Evolutionary conservation across 495 filamentous ascomycete species (phyloP), one percentile per base, ranked within the genome.

Genomic region (Daldinia loculata): DNA sequence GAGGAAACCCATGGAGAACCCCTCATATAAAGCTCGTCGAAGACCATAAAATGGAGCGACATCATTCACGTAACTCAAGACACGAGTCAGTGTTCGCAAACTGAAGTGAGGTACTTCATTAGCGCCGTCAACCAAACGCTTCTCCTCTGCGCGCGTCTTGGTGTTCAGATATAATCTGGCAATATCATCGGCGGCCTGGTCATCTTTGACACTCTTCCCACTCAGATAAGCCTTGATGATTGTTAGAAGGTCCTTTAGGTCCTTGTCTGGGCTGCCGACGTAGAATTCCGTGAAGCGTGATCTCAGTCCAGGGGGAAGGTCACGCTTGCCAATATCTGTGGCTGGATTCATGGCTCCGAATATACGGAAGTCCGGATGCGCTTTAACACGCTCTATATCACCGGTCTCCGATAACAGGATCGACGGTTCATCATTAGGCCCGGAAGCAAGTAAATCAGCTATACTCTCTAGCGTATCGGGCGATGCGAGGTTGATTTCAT

Each of bases 321-420:
- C 95, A 62, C 93, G 88, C 81, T 98, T 99, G 34, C 96, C 96
- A 63, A 97, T 88, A 84, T 99, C 96, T 12, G 95, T 98, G 11
- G 96, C 95, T 50, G 96, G 96, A 75, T 99, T 99, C 96, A 99
- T 99, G 50, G 95, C 95, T 26, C 92, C 96, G 79, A 99, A 98
- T 26, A 99, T 91, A 34, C 96, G 89, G 77, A 99, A 99, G 71
- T 97, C 88, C 2, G 92, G 91, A 77, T 99, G 95, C 2, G 94
- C 94, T 58, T 89, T 88, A 8, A 98, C 89, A 48, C 93, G 87
- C 76, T 98, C 93, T 26, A 94, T 90, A 64, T 94, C 91, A 56
- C 95, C 96, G 39, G 93, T 93, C 79, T 99, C 96, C 1, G 93
- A 92, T 29, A 99, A 86, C 12, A 98, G 81, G 39, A 99, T 88